phyloP scores from a whole-genome alignment of 331 rosid genomes.

The Pyracantha coccinea region DNA sequence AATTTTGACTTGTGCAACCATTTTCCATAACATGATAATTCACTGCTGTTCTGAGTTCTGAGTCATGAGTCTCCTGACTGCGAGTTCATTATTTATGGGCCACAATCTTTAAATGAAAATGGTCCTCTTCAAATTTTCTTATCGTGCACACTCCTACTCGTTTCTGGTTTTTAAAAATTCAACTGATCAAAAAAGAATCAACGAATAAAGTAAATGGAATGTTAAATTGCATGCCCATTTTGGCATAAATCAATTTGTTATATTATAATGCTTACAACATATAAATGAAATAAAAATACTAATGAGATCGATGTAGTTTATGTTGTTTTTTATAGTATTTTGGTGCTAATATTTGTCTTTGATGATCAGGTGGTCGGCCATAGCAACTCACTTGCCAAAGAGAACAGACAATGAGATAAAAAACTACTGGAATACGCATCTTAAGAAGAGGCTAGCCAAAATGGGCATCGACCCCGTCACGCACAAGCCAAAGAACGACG shows the following conservation, averaged over 20 bases:
- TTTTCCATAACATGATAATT: constrained; percentile 11
- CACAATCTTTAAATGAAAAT: background rate
- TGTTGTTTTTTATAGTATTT: constrained; percentile 1
- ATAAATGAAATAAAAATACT: background rate
- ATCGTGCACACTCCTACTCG: no score
- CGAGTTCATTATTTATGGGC: constrained; percentile 3
- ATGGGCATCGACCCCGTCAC: constrained; percentile 97
- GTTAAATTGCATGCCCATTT: no score
- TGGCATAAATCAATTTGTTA: no score
- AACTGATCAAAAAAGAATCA: no score
- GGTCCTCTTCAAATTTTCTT: constrained; percentile 14
- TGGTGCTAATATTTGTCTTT: constrained; percentile 2
- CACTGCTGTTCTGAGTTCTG: constrained; percentile 29
- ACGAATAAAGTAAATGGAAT: no score
- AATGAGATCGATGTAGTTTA: background rate
- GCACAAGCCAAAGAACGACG: constrained; percentile 87
- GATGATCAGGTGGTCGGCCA: constrained; percentile 91
- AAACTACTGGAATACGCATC: constrained; percentile 97
- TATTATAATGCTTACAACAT: background rate
- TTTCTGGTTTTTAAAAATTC: no score
- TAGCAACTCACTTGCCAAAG: constrained; percentile 93
- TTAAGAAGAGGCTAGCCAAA: constrained; percentile 86
- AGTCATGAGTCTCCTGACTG: background rate
- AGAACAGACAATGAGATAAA: constrained; percentile 96
- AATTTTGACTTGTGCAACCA: constrained; percentile 11